Conservation (phyloP, 768 basidiomycete species). For the Infundibulicybe gibba region DNA sequence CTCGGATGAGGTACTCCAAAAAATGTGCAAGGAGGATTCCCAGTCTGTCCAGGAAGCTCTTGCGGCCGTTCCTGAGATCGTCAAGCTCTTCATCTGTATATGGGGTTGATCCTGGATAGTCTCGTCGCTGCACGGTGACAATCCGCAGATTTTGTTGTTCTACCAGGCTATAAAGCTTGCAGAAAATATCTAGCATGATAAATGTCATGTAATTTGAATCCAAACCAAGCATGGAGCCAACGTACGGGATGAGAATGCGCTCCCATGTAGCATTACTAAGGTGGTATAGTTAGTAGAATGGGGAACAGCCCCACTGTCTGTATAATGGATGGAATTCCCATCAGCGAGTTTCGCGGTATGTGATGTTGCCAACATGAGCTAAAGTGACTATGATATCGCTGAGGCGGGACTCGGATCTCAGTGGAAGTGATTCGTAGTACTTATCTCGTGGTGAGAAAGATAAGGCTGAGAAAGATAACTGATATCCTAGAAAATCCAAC, state of each 20-base stretch:
- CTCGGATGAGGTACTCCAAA: constrained; percentile 21
- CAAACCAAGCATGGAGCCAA: neutral
- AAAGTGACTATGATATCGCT: neutral
- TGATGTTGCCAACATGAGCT: neutral
- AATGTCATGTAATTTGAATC: neutral
- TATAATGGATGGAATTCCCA: constrained; percentile 24
- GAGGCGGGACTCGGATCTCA: neutral
- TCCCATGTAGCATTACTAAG: constrained; percentile 29
- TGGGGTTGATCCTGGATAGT: constrained; percentile 28
- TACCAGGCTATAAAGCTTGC: constrained; percentile 15
- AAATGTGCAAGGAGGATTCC: constrained; percentile 22
- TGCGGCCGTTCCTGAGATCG: constrained; percentile 19
- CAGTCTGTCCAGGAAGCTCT: constrained; percentile 21
- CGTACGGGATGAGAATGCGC: constrained; percentile 28
- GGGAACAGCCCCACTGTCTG: constrained; percentile 28
- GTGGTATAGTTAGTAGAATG: constrained; percentile 29
- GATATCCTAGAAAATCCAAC: no score
- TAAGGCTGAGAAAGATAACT: no score
- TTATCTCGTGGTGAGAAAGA: no score
- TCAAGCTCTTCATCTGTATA: constrained; percentile 29
- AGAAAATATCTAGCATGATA: constrained; percentile 8
- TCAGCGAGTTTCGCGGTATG: constrained; percentile 15
- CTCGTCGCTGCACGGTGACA: constrained; percentile 25
- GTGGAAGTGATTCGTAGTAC: no score
- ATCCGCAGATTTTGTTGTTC: constrained; percentile 20